Conservation (phyloP, 306 rosid species). For the Carpinus fangiana region DNA sequence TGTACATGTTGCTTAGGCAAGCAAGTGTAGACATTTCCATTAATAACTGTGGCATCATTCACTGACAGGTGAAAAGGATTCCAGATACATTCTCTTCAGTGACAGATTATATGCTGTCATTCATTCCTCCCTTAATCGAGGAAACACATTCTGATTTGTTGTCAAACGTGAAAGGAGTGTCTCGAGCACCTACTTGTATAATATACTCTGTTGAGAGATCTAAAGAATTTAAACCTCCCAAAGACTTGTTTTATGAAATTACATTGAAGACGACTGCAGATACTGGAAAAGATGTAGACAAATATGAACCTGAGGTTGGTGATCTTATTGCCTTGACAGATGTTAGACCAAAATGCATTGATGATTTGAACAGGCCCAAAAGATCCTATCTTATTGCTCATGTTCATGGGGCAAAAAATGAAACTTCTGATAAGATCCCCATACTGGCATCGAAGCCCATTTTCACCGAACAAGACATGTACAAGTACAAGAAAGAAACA, state of each 20-base stretch:
- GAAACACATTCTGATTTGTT: slow-evolving; percentile 34
- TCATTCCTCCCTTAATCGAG: slow-evolving; percentile 33
- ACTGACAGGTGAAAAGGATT: slow-evolving; percentile 31
- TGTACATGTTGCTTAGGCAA: no score
- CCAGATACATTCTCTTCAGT: slow-evolving; percentile 23
- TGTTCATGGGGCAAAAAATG: background rate
- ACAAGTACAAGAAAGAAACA: background rate
- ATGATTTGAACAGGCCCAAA: slow-evolving; percentile 25
- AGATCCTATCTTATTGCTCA: slow-evolving; percentile 22
- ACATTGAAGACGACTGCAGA: background rate
- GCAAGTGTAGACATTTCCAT: background rate
- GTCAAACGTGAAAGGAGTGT: slow-evolving; percentile 5
- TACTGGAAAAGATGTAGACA: background rate
- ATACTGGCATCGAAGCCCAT: slow-evolving; percentile 28
- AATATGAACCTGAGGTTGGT: slow-evolving; percentile 27
- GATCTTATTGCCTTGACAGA: slow-evolving; percentile 35
- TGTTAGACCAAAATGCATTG: slow-evolving; percentile 25
- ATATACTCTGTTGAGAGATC: slow-evolving; percentile 4
- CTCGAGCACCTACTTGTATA: slow-evolving; percentile 6
- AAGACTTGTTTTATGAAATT: slow-evolving; percentile 21
- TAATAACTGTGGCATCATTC: background rate
- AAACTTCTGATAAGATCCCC: background rate
- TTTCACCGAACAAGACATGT: background rate
- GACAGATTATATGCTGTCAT: slow-evolving; percentile 22
- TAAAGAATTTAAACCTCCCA: background rate